These are phyloP conservation scores for Colletotrichum cereale DNA, from an alignment of 2,329 filamentous ascomycete species.

Conservation along the genomic window DNA sequence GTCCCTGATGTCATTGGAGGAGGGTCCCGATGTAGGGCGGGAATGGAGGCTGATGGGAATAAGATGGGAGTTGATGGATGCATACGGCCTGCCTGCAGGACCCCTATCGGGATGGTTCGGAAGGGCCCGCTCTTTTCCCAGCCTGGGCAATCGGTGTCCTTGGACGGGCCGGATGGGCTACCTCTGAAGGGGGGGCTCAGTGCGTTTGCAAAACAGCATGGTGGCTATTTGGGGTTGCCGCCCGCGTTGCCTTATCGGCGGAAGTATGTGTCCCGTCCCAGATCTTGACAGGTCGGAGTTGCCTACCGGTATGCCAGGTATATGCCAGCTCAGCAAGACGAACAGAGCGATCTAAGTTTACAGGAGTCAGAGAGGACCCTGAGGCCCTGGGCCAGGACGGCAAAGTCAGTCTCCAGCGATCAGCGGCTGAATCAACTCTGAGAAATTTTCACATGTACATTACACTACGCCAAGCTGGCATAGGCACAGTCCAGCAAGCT, in stretches of 20 bases:
- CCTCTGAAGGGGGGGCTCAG: slow-evolving; percentile 6
- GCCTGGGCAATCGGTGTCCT: slow-evolving; percentile 10
- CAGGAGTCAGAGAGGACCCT: neutral
- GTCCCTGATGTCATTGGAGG: slow-evolving; percentile 39
- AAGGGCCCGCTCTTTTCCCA: slow-evolving; percentile 34
- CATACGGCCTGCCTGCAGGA: slow-evolving; percentile 40
- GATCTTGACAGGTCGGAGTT: neutral
- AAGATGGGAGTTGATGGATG: slow-evolving; percentile 25
- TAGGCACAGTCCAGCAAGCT: slow-evolving; percentile 17
- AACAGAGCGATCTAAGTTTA: neutral
- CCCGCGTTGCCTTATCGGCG: slow-evolving; percentile 13
- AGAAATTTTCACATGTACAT: slow-evolving; percentile 36
- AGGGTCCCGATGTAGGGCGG: slow-evolving; percentile 32
- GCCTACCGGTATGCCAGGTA: neutral
- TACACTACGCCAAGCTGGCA: slow-evolving; percentile 21
- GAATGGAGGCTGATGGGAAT: slow-evolving; percentile 7
- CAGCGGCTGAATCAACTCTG: slow-evolving; percentile 1
- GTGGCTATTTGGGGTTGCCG: slow-evolving; percentile 3
- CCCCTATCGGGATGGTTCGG: slow-evolving; percentile 40
- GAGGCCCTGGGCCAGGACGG: neutral
- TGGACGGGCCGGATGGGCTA: slow-evolving; percentile 4
- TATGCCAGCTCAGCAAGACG: neutral
- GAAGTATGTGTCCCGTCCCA: neutral
- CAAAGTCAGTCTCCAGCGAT: neutral
- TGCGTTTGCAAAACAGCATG: slow-evolving; percentile 28